Conservation (phyloP, 2,329 filamentous ascomycete genomes). For the Calonectria honghensis region DNA sequence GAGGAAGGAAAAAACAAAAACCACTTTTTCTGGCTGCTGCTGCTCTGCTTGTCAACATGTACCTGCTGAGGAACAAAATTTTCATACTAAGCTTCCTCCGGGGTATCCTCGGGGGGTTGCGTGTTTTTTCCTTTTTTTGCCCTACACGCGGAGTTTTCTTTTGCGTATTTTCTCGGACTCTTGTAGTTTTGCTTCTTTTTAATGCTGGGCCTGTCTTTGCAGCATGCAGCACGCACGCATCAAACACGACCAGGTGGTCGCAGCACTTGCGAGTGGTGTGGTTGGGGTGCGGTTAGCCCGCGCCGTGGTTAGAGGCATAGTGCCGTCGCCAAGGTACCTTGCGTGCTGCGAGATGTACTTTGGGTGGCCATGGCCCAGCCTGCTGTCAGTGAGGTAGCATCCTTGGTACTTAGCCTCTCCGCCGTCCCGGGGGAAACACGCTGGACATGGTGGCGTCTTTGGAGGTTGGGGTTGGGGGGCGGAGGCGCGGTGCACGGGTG, state of each 20-base stretch:
- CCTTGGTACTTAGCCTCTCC: constrained; percentile 16
- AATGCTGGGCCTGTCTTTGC: constrained; percentile 47
- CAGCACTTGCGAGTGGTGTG: constrained; percentile 53
- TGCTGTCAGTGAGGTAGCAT: constrained; percentile 27
- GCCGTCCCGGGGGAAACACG: constrained; percentile 34
- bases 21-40: constrained; percentile 35
- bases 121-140: constrained; percentile 32
- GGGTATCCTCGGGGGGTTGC: constrained; percentile 3
- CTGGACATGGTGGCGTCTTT: constrained; percentile 33
- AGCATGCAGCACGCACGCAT: constrained; percentile 49
- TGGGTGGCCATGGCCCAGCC: background rate
- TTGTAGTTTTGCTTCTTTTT: constrained; percentile 42
- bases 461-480: constrained; percentile 38
- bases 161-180: constrained; percentile 32
- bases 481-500: constrained; percentile 26
- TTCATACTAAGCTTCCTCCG: constrained; percentile 5
- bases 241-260: constrained; percentile 51
- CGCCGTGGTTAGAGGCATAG: constrained; percentile 47
- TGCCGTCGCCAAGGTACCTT: constrained; percentile 35
- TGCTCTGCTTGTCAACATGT: constrained; percentile 25
- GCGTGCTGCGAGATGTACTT: constrained; percentile 5
- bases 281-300: constrained; percentile 42
- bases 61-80: constrained; percentile 1
- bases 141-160: constrained; percentile 33
- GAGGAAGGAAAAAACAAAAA: constrained; percentile 25